phyloP scores from a whole-genome alignment of 352 stramenopile species.

The Globisporangium paddicum region DNA sequence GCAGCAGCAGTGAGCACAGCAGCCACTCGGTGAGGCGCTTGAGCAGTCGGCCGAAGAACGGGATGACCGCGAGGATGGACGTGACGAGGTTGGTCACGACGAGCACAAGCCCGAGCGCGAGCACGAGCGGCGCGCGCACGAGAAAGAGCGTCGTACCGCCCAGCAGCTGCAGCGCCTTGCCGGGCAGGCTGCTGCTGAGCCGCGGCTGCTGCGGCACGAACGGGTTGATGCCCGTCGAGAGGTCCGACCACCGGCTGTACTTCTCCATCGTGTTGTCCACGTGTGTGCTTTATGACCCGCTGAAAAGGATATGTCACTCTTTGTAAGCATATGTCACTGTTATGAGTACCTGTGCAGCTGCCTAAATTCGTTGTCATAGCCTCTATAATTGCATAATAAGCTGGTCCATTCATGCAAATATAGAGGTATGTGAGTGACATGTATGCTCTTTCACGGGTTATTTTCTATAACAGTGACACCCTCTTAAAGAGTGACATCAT shows the following conservation, averaged over 20 bases:
- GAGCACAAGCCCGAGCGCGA: conserved; percentile 32
- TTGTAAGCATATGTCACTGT: neutral
- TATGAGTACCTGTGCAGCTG: neutral
- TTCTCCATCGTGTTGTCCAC: conserved; percentile 61
- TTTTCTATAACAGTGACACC: no score
- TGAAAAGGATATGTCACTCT: neutral
- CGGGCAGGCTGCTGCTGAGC: conserved; percentile 31
- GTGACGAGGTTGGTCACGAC: conserved; percentile 44
- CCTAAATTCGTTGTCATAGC: no score
- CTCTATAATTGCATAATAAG: conserved; percentile 1
- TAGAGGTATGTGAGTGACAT: no score
- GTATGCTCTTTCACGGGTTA: no score
- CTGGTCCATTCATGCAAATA: no score
- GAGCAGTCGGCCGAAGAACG: conserved; percentile 59
- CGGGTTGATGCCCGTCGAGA: conserved; percentile 84
- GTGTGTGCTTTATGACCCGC: neutral
- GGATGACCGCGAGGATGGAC: conserved; percentile 54
- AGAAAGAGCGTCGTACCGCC: conserved; percentile 41
- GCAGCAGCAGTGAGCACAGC: conserved; percentile 60
- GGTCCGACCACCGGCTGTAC: conserved; percentile 80
- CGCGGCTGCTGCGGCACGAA: conserved; percentile 78
- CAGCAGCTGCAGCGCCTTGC: conserved; percentile 40
- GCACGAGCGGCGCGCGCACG: conserved; percentile 48
- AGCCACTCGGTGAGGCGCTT: conserved; percentile 69
- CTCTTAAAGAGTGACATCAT: no score